Evolutionary conservation across 331 rosid species (phyloP).

Genomic region (Prunus yedoensis): DNA sequence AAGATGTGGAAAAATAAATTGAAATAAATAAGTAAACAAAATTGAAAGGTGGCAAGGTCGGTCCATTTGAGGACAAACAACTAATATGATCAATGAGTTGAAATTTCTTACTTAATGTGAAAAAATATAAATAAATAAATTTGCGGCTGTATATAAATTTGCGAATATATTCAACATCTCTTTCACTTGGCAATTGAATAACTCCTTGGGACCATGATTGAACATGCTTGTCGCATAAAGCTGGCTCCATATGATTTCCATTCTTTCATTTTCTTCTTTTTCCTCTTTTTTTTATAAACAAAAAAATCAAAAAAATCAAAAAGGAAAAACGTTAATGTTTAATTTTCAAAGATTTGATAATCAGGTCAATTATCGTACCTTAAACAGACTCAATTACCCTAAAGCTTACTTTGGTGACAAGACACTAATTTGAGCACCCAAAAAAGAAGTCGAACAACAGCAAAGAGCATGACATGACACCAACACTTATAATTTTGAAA

Average conservation of each 20-base stretch:
- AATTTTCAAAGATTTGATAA: no score
- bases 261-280: conserved; percentile 38
- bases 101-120: conserved; percentile 7
- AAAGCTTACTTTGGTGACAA: conserved; percentile 26
- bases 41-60: background rate
- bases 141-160: background rate
- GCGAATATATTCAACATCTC: conserved; percentile 48
- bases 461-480: conserved; percentile 45
- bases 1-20: no score
- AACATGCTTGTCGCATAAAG: conserved; percentile 76
- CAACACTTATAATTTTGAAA: conserved; percentile 35
- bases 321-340: no score
- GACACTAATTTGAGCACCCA: conserved; percentile 40
- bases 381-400: no score
- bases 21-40: no score
- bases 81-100: conserved; percentile 12
- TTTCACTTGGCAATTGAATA: conserved; percentile 35
- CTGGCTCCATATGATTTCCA: conserved; percentile 57
- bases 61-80: conserved; percentile 40
- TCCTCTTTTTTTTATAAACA: conserved; percentile 3
- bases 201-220: conserved; percentile 45
- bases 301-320: no score
- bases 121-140: background rate
- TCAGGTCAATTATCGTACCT: no score
- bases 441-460: conserved; percentile 32